Conservation (phyloP, 768 basidiomycete species). For the Xerocomus potaroensis region DNA sequence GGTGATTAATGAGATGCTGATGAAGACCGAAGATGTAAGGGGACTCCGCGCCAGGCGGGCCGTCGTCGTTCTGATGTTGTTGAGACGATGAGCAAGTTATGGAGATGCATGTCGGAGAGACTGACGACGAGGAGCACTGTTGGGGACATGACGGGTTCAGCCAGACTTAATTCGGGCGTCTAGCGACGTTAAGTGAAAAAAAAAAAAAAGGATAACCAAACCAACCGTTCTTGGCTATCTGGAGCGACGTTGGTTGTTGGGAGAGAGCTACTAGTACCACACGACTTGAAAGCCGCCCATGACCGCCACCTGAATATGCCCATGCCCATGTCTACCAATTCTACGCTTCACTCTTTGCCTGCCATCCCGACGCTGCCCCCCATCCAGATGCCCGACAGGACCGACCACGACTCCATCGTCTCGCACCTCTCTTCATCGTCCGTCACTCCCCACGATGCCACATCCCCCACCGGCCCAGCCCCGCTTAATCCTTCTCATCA, state of each 20-base stretch:
- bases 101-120: slow-evolving; percentile 4
- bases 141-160: slow-evolving; percentile 14
- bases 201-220: too few relatives aligned
- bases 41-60: slow-evolving; percentile 68
- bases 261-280: not conserved
- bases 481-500: slow-evolving; percentile 19
- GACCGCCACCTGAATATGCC: slow-evolving; percentile 14
- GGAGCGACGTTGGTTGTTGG: slow-evolving; percentile 6
- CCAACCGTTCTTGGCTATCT: slow-evolving; percentile 7
- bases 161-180: not conserved
- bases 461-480: slow-evolving; percentile 35
- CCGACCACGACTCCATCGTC: slow-evolving; percentile 19
- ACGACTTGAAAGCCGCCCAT: slow-evolving; percentile 4
- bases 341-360: slow-evolving; percentile 27
- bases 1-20: slow-evolving; percentile 48
- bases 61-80: slow-evolving; percentile 77
- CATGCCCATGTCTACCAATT: slow-evolving; percentile 22
- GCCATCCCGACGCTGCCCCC: slow-evolving; percentile 43
- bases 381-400: slow-evolving; percentile 38
- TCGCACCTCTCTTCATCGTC: slow-evolving; percentile 30
- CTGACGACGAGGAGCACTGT: slow-evolving; percentile 44
- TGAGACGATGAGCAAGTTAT: slow-evolving; percentile 1
- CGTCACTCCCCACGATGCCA: slow-evolving; percentile 36
- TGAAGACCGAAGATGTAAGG: slow-evolving; percentile 76
- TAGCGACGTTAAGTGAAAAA: slow-evolving; percentile 3